phyloP scores from a whole-genome alignment of 2,329 filamentous ascomycete species.

The Nigrospora osmanthi region DNA sequence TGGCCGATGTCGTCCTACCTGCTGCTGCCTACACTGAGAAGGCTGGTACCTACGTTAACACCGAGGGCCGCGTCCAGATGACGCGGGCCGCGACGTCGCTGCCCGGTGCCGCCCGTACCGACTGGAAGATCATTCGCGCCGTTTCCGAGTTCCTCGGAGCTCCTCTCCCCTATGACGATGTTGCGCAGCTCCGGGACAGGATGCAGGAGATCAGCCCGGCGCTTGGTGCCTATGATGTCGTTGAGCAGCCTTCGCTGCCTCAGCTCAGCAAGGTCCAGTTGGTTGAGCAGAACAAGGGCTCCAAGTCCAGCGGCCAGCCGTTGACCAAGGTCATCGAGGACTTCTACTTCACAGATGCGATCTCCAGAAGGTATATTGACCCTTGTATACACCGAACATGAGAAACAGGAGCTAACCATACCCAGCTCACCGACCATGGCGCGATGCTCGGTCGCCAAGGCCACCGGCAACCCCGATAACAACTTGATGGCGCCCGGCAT shows the following conservation, averaged over 20 bases:
- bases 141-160: slow-evolving; percentile 83
- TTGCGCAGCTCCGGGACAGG: slow-evolving; percentile 80
- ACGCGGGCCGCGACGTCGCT: slow-evolving; percentile 83
- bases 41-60: slow-evolving; percentile 93
- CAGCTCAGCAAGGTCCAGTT: slow-evolving; percentile 87
- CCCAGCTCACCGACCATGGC: slow-evolving; percentile 94
- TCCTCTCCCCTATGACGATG: slow-evolving; percentile 86
- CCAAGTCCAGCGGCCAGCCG: slow-evolving; percentile 61
- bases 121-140: slow-evolving; percentile 98
- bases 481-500: slow-evolving; percentile 72
- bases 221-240: slow-evolving; percentile 80
- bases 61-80: slow-evolving; percentile 92
- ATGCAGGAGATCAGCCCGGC: slow-evolving; percentile 94
- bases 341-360: slow-evolving; percentile 97
- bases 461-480: slow-evolving; percentile 67
- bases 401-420: neutral
- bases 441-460: slow-evolving; percentile 89
- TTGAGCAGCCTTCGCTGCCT: slow-evolving; percentile 70
- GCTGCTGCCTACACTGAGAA: slow-evolving; percentile 97
- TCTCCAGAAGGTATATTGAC: slow-evolving; percentile 77
- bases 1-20: slow-evolving; percentile 89
- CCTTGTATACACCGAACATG: slow-evolving; percentile 1
- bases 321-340: slow-evolving; percentile 85
- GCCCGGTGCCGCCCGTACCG: slow-evolving; percentile 82
- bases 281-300: slow-evolving; percentile 91